Conservation (phyloP, 2,329 filamentous ascomycete species). For the Cryphonectria japonica region DNA sequence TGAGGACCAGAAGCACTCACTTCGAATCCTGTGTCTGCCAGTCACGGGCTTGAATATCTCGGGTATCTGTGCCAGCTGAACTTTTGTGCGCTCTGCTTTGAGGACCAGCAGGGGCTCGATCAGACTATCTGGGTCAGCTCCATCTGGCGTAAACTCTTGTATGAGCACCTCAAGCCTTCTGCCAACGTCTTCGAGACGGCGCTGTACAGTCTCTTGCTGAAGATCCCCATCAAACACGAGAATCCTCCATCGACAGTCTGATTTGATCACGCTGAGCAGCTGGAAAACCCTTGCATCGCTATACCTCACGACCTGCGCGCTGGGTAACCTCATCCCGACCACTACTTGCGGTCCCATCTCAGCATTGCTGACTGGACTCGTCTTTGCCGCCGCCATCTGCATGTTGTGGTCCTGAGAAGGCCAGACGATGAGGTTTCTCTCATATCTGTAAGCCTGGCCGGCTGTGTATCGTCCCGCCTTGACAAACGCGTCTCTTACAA, state of each 20-base stretch:
- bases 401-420: background rate
- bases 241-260: constrained; percentile 41
- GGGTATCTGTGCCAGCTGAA: constrained; percentile 58
- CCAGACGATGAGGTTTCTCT: constrained; percentile 50
- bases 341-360: constrained; percentile 6
- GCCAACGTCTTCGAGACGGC: constrained; percentile 4
- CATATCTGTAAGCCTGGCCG: constrained; percentile 60
- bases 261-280: constrained; percentile 43
- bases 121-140: constrained; percentile 53
- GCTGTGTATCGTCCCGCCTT: constrained; percentile 63
- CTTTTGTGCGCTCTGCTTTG: constrained; percentile 48
- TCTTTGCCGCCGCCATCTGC: background rate
- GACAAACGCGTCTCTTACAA: constrained; percentile 61
- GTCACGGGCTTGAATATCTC: constrained; percentile 59
- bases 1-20: constrained; percentile 36
- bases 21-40: constrained; percentile 58
- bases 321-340: constrained; percentile 34
- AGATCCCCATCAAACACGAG: constrained; percentile 23
- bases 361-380: background rate
- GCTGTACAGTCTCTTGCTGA: constrained; percentile 1
- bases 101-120: constrained; percentile 62
- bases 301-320: constrained; percentile 54
- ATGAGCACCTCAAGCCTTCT: constrained; percentile 34
- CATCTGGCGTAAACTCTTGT: constrained; percentile 46
- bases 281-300: constrained; percentile 56